Evolutionary conservation across 257 asterid genomes (phyloP).

Genomic region (Rhazya stricta): DNA sequence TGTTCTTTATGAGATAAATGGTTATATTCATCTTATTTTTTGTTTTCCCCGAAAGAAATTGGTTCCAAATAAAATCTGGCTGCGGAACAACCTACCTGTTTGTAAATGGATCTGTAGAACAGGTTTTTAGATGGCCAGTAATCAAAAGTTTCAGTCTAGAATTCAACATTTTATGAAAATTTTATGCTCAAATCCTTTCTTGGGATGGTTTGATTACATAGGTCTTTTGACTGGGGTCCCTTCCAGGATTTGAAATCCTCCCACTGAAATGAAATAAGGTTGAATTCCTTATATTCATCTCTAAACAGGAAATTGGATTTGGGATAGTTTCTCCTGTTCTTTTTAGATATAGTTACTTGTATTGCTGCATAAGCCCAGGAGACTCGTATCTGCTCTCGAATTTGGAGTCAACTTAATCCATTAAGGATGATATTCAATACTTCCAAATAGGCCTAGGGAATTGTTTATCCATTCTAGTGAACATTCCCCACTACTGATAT

Average conservation of each 20-base stretch:
- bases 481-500: not conserved
- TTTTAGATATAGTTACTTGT: not conserved
- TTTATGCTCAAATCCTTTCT: not conserved
- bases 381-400: not conserved
- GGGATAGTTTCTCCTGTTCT: not conserved
- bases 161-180: not conserved
- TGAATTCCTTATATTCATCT: not conserved
- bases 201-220: not conserved
- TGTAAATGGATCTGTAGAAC: not conserved
- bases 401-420: not conserved
- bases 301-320: not conserved
- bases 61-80: not conserved
- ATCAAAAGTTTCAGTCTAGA: not conserved
- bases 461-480: no score
- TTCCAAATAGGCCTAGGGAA: not conserved
- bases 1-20: not conserved
- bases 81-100: not conserved
- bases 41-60: not conserved
- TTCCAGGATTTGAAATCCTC: not conserved
- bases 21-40: not conserved
- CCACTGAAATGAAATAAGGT: not conserved
- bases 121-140: not conserved
- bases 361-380: not conserved
- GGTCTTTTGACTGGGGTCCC: no score
- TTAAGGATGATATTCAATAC: not conserved